Conservation (phyloP, 2,329 filamentous ascomycete genomes). For the Hirsutella thompsonii region DNA sequence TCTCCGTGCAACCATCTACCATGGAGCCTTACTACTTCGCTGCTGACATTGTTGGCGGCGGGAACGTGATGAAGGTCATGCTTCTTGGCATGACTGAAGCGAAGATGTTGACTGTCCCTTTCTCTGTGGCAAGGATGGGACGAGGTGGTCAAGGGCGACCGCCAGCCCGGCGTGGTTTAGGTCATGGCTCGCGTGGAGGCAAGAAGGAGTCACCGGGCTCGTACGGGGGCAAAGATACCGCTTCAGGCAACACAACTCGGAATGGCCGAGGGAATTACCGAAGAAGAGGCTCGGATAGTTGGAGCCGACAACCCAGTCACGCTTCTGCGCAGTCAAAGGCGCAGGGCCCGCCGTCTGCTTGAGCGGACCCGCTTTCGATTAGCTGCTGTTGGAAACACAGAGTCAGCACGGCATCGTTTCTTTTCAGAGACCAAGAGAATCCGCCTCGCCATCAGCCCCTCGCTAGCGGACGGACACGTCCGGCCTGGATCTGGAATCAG, state of each 20-base stretch:
- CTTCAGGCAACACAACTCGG: constrained; percentile 11
- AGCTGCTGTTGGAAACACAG: neutral
- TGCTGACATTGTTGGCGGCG: constrained; percentile 18
- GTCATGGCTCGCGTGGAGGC: constrained; percentile 16
- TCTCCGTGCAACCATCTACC: constrained; percentile 26
- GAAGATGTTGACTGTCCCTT: constrained; percentile 25
- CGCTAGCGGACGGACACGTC: too few species aligned
- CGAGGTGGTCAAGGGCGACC: constrained; percentile 13
- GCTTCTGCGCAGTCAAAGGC: constrained; percentile 6
- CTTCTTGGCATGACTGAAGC: constrained; percentile 28
- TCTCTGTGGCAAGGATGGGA: constrained; percentile 17
- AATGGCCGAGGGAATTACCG: constrained; percentile 27
- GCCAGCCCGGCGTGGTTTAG: constrained; percentile 15
- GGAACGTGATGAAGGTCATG: constrained; percentile 23
- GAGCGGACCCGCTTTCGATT: neutral
- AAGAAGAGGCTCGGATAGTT: constrained; percentile 25
- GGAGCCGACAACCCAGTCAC: constrained; percentile 19
- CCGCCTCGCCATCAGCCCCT: neutral
- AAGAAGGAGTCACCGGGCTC: constrained; percentile 20
- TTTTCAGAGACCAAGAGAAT: neutral
- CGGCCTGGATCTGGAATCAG: too few species aligned
- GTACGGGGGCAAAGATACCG: constrained; percentile 12
- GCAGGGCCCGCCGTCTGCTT: constrained; percentile 12
- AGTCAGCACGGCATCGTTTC: neutral
- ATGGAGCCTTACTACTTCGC: constrained; percentile 22